phyloP scores from a whole-genome alignment of 257 asterid genomes.

The Nicotiana paniculata region DNA sequence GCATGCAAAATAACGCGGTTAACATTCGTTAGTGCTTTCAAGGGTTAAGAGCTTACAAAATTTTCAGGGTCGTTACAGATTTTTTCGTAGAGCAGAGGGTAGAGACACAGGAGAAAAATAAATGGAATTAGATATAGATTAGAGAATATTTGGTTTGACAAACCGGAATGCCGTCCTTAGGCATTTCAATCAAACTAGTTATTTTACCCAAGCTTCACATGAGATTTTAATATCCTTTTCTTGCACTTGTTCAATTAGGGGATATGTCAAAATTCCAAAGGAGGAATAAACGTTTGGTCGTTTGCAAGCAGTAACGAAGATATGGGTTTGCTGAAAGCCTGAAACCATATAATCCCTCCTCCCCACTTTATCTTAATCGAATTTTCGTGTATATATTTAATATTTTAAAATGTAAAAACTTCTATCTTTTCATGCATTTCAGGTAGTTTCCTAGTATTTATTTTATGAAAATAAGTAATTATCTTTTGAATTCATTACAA shows the following conservation, averaged over 20 bases:
- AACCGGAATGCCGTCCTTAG: neutral
- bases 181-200: neutral
- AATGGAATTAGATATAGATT: too few species aligned
- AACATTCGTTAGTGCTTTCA: too few species aligned
- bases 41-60: too few species aligned
- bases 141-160: too few species aligned
- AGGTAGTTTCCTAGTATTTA: neutral
- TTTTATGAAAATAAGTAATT: too few species aligned
- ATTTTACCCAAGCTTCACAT: neutral
- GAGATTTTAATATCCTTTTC: neutral
- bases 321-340: too few species aligned
- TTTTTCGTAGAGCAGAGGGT: too few species aligned
- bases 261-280: neutral
- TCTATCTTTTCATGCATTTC: neutral
- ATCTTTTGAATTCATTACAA: too few species aligned
- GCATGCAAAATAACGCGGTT: too few species aligned
- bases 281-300: neutral
- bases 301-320: neutral
- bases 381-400: neutral
- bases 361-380: neutral
- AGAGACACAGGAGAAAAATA: too few species aligned
- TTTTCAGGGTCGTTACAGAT: too few species aligned
- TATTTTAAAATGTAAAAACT: neutral
- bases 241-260: neutral
- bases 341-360: neutral